Conservation (phyloP, 2,329 filamentous ascomycete species). For the Stemphylium vesicarium region DNA sequence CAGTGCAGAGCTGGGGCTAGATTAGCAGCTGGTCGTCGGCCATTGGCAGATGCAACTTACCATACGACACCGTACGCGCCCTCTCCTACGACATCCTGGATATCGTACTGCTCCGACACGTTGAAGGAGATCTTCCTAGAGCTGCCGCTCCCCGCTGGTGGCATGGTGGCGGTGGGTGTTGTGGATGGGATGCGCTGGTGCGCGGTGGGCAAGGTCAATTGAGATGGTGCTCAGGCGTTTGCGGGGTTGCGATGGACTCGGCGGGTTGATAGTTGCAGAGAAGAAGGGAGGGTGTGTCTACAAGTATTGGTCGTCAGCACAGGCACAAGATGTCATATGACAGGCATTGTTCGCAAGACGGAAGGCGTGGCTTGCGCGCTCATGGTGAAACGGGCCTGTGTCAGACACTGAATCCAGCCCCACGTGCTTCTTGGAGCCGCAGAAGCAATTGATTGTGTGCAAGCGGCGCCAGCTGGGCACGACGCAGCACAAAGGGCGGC, state of each 20-base stretch:
- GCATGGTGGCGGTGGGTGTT: conserved; percentile 40
- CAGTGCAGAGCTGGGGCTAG: conserved; percentile 76
- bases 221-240: conserved; percentile 22
- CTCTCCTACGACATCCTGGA: conserved; percentile 98
- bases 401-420: conserved; percentile 30
- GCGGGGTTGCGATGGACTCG: conserved; percentile 16
- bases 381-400: conserved; percentile 37
- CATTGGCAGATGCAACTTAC: conserved; percentile 61
- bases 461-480: neutral
- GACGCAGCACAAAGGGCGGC: conserved; percentile 5
- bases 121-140: conserved; percentile 98
- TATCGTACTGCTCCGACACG: conserved; percentile 98
- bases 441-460: conserved; percentile 6
- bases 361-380: conserved; percentile 25
- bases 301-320: conserved; percentile 29
- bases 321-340: conserved; percentile 16
- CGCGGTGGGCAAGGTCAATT: conserved; percentile 19
- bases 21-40: conserved; percentile 25
- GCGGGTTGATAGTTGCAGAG: neutral
- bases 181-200: conserved; percentile 25
- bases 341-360: conserved; percentile 25
- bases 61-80: conserved; percentile 98
- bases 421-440: conserved; percentile 32
- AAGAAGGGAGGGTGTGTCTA: conserved; percentile 18
- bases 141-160: conserved; percentile 54